A percentile compares a stretch with the other conserved stretches of the same genome.
Conservation (phyloP, 306 rosid genomes). For the Mimosa pudica region DNA sequence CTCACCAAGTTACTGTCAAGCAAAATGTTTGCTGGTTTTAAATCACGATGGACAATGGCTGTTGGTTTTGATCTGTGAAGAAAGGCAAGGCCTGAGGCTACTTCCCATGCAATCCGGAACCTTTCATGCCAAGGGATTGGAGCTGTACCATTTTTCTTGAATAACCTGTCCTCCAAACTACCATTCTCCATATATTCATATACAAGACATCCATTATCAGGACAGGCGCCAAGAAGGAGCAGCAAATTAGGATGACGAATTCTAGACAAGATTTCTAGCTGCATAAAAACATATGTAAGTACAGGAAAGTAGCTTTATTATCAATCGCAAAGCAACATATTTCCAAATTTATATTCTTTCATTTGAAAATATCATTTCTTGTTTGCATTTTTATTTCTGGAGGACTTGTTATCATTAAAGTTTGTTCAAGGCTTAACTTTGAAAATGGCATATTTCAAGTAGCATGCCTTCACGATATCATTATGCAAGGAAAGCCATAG, state of each 20-base stretch:
- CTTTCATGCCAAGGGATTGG: conserved; percentile 72
- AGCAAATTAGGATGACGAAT: conserved; percentile 65
- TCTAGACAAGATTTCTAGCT: conserved; percentile 57
- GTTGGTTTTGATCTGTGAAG: conserved; percentile 87
- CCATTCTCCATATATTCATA: conserved; percentile 64
- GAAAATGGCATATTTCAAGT: background rate
- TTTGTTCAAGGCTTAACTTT: conserved; percentile 2
- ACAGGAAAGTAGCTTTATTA: background rate
- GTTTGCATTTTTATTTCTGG: background rate
- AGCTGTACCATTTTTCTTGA: conserved; percentile 34
- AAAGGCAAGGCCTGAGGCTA: conserved; percentile 85
- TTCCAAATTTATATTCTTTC: background rate
- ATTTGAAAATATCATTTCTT: background rate
- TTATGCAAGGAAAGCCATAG: background rate
- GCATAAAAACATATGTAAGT: conserved; percentile 36
- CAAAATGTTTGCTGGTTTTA: conserved; percentile 94
- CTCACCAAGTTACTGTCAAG: conserved; percentile 83
- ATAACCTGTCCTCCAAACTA: conserved; percentile 56
- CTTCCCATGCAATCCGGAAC: conserved; percentile 95
- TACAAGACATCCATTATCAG: conserved; percentile 59
- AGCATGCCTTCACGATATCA: too few species aligned
- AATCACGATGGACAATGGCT: conserved; percentile 90
- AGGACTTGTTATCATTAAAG: background rate
- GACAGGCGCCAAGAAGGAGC: conserved; percentile 66
- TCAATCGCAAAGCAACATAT: background rate